Percentiles rank a stretch among this genome's conserved stretches.
Evolutionary conservation across 345 rosid species (phyloP).

Genomic region (Eutrema japonicum): DNA sequence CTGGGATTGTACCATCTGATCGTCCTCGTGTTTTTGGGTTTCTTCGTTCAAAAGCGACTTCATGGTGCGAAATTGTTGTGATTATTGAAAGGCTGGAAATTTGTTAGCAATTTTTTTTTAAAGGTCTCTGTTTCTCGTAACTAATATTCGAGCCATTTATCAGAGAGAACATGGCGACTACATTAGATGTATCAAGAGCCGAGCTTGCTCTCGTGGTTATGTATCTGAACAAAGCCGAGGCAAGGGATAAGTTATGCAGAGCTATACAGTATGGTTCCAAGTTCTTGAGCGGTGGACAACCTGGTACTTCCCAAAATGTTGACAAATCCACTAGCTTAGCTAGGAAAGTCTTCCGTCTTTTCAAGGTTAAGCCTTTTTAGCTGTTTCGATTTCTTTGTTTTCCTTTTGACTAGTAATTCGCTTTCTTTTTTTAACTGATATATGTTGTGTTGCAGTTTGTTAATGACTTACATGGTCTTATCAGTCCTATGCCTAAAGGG

Average conservation of each 20-base stretch:
- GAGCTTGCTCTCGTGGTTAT: constrained; percentile 87
- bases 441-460: constrained; percentile 67
- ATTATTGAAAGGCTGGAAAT: background rate
- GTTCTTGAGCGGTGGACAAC: constrained; percentile 79
- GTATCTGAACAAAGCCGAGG: constrained; percentile 97
- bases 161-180: constrained; percentile 57
- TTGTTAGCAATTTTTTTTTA: background rate
- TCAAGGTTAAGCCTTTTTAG: constrained; percentile 60
- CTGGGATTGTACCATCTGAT: background rate
- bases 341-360: constrained; percentile 95
- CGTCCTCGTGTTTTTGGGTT: background rate
- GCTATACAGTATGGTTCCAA: constrained; percentile 98
- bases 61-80: background rate
- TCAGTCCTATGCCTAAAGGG: constrained; percentile 90
- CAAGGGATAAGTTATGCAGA: constrained; percentile 98
- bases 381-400: background rate
- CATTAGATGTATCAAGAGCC: constrained; percentile 84
- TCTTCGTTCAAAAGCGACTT: background rate
- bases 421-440: background rate
- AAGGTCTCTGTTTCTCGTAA: background rate
- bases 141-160: background rate
- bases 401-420: background rate
- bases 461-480: constrained; percentile 88
- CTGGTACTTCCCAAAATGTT: constrained; percentile 96
- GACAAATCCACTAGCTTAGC: constrained; percentile 97